A percentile compares a stretch with the other conserved stretches of the same genome.
Evolutionary conservation across 345 rosid genomes (phyloP).

Genomic region (Pugionium dolabratum): DNA sequence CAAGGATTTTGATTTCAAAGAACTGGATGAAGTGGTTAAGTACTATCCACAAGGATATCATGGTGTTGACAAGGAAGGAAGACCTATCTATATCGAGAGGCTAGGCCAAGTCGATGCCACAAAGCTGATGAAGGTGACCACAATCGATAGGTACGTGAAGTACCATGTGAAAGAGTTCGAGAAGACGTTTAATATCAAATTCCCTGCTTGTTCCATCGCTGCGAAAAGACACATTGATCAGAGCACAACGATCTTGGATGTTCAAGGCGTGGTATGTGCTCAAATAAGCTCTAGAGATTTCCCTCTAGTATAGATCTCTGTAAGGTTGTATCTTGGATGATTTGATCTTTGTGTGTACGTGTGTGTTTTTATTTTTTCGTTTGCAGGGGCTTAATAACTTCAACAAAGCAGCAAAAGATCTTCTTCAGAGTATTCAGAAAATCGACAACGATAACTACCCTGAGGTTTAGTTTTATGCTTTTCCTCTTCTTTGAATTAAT

Average conservation of each 20-base stretch:
- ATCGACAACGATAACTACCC: slow-evolving; percentile 84
- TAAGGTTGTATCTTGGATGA: slow-evolving; percentile 4
- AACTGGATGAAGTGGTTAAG: slow-evolving; percentile 65
- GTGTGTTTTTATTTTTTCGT: not conserved
- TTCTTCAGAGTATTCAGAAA: slow-evolving; percentile 65
- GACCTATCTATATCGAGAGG: slow-evolving; percentile 32
- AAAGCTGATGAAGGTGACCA: slow-evolving; percentile 84
- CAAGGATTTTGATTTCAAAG: slow-evolving; percentile 80
- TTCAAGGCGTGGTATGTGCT: slow-evolving; percentile 86
- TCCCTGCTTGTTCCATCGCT: slow-evolving; percentile 79
- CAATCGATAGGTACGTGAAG: slow-evolving; percentile 71
- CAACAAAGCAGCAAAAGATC: slow-evolving; percentile 82
- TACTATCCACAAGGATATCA: slow-evolving; percentile 63
- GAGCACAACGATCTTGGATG: slow-evolving; percentile 92
- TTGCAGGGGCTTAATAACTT: slow-evolving; percentile 72
- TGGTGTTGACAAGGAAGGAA: too few species aligned
- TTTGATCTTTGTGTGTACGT: not conserved
- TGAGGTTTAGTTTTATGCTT: slow-evolving; percentile 50
- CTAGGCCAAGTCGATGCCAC: slow-evolving; percentile 76
- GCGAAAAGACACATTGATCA: slow-evolving; percentile 78
- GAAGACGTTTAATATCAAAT: slow-evolving; percentile 68
- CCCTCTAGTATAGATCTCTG: not conserved
- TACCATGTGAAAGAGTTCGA: slow-evolving; percentile 89
- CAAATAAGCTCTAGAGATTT: not conserved
- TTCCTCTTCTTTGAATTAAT: slow-evolving; percentile 3